These are phyloP conservation scores for Gossypium arboreum DNA, from an alignment of 345 rosid genomes.

Conservation along the genomic window DNA sequence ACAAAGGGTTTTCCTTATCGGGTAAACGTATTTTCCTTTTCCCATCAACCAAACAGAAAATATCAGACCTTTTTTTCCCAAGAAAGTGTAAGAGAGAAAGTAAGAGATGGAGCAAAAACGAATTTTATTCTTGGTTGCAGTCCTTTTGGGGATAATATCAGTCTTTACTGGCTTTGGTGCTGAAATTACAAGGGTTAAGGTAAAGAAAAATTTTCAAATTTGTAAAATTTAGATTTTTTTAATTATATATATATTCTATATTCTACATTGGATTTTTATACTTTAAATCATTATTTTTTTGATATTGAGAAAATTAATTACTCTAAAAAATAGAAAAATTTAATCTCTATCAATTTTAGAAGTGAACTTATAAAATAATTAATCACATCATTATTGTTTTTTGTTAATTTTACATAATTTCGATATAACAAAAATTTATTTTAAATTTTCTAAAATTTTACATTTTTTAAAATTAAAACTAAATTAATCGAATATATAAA, in stretches of 20 bases:
- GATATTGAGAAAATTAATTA: no score
- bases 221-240: neutral
- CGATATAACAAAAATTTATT: accelerated
- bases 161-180: constrained; percentile 85
- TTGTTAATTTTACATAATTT: no score
- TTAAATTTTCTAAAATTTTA: no score
- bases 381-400: no score
- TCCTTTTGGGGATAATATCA: constrained; percentile 59
- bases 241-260: no score
- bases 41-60: neutral
- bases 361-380: no score
- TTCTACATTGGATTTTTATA: no score
- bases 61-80: neutral
- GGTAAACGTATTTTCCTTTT: neutral
- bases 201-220: constrained; percentile 10
- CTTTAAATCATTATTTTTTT: no score
- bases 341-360: no score
- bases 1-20: no score
- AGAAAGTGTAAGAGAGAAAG: neutral
- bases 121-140: constrained; percentile 49
- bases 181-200: constrained; percentile 83
- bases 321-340: no score
- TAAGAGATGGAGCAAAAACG: constrained; percentile 44
- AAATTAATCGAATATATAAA: no score
- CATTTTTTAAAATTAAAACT: accelerated